phyloP scores from a whole-genome alignment of 306 rosid genomes.

The Vigna hirtella region DNA sequence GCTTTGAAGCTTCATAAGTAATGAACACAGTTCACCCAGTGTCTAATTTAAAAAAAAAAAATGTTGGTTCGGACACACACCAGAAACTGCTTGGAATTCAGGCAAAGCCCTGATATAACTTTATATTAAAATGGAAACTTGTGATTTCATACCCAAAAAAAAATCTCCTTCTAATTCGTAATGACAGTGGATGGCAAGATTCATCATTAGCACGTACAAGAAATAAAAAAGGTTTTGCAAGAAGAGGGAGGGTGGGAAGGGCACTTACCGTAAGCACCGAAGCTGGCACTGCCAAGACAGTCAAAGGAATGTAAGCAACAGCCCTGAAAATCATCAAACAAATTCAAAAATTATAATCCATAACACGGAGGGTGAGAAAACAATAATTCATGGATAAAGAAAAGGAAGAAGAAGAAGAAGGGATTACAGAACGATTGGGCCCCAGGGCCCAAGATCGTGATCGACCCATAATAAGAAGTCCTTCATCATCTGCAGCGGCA shows the following conservation, averaged over 20 bases:
- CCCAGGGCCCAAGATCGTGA: constrained; percentile 96
- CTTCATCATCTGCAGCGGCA: constrained; percentile 74
- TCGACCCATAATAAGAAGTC: constrained; percentile 87
- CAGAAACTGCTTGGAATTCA: no score
- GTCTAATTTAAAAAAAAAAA: no score
- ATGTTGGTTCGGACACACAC: no score
- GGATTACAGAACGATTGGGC: constrained; percentile 83
- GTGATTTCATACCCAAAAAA: no score
- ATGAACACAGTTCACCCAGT: no score
- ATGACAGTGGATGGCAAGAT: no score
- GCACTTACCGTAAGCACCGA: constrained; percentile 88
- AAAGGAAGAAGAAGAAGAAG: neutral
- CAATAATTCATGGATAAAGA: neutral
- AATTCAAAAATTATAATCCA: neutral
- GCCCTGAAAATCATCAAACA: constrained; percentile 64
- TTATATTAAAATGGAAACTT: neutral
- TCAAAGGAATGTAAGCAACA: constrained; percentile 92
- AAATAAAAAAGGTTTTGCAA: neutral
- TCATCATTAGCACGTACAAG: no score
- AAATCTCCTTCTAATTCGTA: no score
- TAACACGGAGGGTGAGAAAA: no score
- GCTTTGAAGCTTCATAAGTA: no score
- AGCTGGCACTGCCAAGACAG: constrained; percentile 98
- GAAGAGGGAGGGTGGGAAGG: constrained; percentile 13
- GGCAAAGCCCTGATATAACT: neutral